These are phyloP conservation scores for Achaetomiella virescens DNA, from an alignment of 495 filamentous ascomycete genomes.

Conservation along the genomic window DNA sequence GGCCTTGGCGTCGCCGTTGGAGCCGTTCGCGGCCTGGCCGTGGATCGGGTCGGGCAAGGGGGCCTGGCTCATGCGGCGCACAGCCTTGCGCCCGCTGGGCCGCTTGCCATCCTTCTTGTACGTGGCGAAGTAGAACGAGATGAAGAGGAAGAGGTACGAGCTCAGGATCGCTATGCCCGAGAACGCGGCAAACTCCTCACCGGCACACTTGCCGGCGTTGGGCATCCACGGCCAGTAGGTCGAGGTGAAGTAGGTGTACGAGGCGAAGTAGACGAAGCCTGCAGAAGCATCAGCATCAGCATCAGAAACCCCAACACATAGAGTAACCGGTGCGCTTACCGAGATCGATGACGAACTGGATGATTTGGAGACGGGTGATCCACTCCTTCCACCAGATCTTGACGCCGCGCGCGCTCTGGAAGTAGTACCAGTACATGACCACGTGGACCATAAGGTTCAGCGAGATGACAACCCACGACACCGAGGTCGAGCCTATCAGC, in stretches of 20 bases:
- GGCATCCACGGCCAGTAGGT: slow-evolving; percentile 86
- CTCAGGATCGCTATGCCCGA: slow-evolving; percentile 84
- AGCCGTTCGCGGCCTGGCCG: slow-evolving; percentile 15
- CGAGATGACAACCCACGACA: slow-evolving; percentile 71
- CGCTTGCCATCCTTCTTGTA: slow-evolving; percentile 82
- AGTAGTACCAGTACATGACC: slow-evolving; percentile 75
- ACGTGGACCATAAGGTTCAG: slow-evolving; percentile 76
- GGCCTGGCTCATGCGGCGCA: slow-evolving; percentile 49
- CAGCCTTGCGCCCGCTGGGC: slow-evolving; percentile 49
- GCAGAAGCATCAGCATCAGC: slow-evolving; percentile 18
- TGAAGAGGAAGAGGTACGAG: slow-evolving; percentile 95
- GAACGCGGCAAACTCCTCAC: slow-evolving; percentile 96
- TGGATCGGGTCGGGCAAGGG: slow-evolving; percentile 46
- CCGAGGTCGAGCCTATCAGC: slow-evolving; percentile 69
- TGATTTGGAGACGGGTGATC: slow-evolving; percentile 80
- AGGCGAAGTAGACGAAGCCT: slow-evolving; percentile 93
- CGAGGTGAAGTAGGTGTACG: slow-evolving; percentile 89
- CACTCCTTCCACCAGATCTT: slow-evolving; percentile 88
- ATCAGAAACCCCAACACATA: not conserved
- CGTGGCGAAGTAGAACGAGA: slow-evolving; percentile 96
- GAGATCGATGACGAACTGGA: slow-evolving; percentile 74
- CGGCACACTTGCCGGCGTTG: slow-evolving; percentile 77
- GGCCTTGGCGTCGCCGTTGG: slow-evolving; percentile 35
- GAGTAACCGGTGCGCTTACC: slow-evolving; percentile 44
- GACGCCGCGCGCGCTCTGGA: slow-evolving; percentile 76